A percentile compares a stretch with the other conserved stretches of the same genome.
Evolutionary conservation across 78 protist species (phyloP).

Genomic region (Acrasis kona): DNA sequence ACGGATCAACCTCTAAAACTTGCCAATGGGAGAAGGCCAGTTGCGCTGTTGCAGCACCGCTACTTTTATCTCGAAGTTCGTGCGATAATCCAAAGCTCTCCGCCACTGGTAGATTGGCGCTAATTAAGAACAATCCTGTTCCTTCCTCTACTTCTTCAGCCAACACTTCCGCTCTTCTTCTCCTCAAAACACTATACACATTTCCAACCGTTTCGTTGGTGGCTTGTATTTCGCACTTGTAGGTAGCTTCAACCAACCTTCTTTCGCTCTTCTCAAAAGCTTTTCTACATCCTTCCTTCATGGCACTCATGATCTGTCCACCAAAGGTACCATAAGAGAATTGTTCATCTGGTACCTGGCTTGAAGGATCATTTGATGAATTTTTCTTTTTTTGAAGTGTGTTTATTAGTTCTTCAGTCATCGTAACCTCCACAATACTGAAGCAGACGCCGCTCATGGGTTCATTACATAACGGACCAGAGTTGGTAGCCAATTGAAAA

Average conservation of each 20-base stretch:
- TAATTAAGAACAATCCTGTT: conserved; percentile 47
- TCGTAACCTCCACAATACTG: conserved; percentile 18
- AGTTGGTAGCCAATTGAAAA: conserved; percentile 76
- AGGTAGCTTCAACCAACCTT: conserved; percentile 80
- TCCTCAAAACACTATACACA: conserved; percentile 70
- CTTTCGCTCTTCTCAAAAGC: conserved; percentile 23
- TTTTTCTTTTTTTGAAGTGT: background rate
- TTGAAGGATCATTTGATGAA: background rate
- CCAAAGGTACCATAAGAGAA: conserved; percentile 7
- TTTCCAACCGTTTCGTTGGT: conserved; percentile 56
- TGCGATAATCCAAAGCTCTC: conserved; percentile 84
- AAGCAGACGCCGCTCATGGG: conserved; percentile 87
- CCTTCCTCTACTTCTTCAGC: conserved; percentile 79
- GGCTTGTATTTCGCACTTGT: conserved; percentile 68
- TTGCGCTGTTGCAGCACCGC: conserved; percentile 86
- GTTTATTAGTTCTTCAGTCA: background rate
- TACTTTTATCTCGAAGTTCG: conserved; percentile 67
- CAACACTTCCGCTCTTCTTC: conserved; percentile 65
- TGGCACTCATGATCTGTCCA: conserved; percentile 73
- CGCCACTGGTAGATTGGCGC: conserved; percentile 69
- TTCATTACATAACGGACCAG: conserved; percentile 95
- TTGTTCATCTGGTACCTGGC: no score
- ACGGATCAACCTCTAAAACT: conserved; percentile 75
- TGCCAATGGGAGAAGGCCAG: conserved; percentile 64
- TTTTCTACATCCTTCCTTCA: conserved; percentile 60